Percentiles rank a stretch among this genome's conserved stretches.
These are phyloP conservation scores for Esteya vermicola DNA, from an alignment of 2,329 filamentous ascomycete species.

Conservation along the genomic window DNA sequence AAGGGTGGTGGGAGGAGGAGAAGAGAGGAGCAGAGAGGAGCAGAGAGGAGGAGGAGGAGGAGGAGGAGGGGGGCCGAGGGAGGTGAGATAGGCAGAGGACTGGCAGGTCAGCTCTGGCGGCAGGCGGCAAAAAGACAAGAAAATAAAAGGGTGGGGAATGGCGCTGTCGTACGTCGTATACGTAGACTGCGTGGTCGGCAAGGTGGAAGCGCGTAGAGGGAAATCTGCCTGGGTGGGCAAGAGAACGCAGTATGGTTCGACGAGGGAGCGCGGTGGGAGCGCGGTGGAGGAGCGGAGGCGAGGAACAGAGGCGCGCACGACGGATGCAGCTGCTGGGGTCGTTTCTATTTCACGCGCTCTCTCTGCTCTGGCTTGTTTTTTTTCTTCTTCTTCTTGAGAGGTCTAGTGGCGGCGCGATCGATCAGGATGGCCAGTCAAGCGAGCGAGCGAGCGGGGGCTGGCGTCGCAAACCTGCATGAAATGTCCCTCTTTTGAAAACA, in stretches of 20 bases:
- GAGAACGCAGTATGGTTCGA: not conserved
- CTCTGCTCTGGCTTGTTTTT: too few species aligned
- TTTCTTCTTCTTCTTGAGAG: too few species aligned
- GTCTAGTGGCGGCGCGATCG: too few species aligned
- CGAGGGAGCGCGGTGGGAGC: not conserved
- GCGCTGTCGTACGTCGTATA: too few species aligned
- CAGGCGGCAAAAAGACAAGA: not conserved
- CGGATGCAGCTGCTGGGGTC: too few species aligned
- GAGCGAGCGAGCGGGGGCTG: too few species aligned
- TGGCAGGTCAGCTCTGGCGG: too few species aligned
- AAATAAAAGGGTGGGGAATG: not conserved
- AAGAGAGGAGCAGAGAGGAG: not conserved
- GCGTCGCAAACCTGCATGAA: too few species aligned
- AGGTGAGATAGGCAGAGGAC: not conserved
- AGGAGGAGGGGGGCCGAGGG: not conserved
- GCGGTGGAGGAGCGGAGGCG: not conserved
- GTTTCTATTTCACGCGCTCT: too few species aligned
- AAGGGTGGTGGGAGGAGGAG: not conserved
- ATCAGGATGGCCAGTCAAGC: too few species aligned
- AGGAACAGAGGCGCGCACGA: not conserved
- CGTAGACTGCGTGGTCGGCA: too few species aligned
- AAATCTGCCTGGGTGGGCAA: not conserved
- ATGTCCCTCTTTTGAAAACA: too few species aligned
- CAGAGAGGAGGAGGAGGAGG: not conserved
- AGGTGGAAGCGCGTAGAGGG: not conserved